phyloP scores from a whole-genome alignment of 169 alveolate species.

The Cryptosporidium andersoni region DNA sequence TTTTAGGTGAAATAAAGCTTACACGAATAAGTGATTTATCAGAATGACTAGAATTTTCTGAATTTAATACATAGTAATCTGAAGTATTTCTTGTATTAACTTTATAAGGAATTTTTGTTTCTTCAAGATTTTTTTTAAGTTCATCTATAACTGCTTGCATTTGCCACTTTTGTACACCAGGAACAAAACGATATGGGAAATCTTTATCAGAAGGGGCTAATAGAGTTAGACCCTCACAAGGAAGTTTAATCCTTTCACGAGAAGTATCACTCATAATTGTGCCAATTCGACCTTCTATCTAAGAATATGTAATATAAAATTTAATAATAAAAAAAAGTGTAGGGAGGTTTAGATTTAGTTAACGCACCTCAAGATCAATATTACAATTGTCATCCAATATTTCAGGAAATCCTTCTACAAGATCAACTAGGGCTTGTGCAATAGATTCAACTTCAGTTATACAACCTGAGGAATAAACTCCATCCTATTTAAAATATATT shows the following conservation, averaged over 20 bases:
- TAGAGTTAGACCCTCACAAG: slow-evolving; percentile 43
- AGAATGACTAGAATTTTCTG: slow-evolving; percentile 1
- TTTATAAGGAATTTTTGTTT: slow-evolving; percentile 37
- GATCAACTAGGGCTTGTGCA: slow-evolving; percentile 64
- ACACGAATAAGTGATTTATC: slow-evolving; percentile 34
- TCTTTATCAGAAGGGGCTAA: slow-evolving; percentile 55
- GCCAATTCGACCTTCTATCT: slow-evolving; percentile 69
- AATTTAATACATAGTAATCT: slow-evolving; percentile 41
- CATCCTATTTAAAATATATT: slow-evolving; percentile 19
- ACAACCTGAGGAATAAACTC: slow-evolving; percentile 64
- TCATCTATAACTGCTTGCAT: slow-evolving; percentile 45
- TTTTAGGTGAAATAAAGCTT: slow-evolving; percentile 52
- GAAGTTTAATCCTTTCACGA: slow-evolving; percentile 19
- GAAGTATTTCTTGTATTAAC: slow-evolving; percentile 36
- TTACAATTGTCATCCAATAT: slow-evolving; percentile 21
- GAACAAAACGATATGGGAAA: slow-evolving; percentile 47
- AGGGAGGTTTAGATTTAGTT: not conserved
- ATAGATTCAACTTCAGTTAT: slow-evolving; percentile 55
- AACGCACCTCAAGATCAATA: slow-evolving; percentile 41
- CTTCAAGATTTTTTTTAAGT: slow-evolving; percentile 46
- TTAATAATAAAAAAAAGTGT: not conserved
- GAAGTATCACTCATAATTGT: slow-evolving; percentile 32
- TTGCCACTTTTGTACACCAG: slow-evolving; percentile 68
- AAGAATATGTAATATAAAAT: not conserved
- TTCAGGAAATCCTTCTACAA: slow-evolving; percentile 63